Conservation (phyloP, 257 asterid species). For the Fraxinus anomala region DNA sequence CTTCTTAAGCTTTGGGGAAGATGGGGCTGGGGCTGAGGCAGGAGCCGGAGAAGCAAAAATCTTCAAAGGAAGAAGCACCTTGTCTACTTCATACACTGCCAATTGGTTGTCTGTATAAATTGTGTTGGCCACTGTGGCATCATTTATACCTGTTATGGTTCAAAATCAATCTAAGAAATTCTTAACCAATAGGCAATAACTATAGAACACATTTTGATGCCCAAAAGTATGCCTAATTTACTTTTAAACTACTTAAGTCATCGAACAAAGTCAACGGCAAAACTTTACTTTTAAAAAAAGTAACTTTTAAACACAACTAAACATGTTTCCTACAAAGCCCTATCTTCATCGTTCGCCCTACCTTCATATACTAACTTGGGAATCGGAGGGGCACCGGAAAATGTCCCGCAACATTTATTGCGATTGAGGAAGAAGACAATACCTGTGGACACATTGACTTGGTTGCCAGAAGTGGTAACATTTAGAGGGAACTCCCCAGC, state of each 20-base stretch:
- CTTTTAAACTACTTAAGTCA: not conserved
- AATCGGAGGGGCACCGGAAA: not conserved
- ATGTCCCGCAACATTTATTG: no score
- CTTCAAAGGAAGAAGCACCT: conserved; percentile 75
- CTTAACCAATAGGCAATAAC: not conserved
- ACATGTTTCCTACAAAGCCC: not conserved
- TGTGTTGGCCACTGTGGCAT: conserved; percentile 64
- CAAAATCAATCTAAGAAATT: not conserved
- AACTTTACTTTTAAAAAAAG: not conserved
- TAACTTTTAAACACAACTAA: not conserved
- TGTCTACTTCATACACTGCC: conserved; percentile 78
- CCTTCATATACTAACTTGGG: no score
- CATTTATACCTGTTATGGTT: conserved; percentile 47
- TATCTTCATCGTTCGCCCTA: no score
- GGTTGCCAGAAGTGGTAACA: conserved; percentile 73
- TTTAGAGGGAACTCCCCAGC: conserved; percentile 62
- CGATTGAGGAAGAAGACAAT: not conserved
- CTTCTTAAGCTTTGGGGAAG: conserved; percentile 35
- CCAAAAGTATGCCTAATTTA: not conserved
- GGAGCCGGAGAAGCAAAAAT: conserved; percentile 70
- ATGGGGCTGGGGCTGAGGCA: conserved; percentile 56
- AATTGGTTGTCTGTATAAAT: conserved; percentile 67
- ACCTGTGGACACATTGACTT: conserved; percentile 69
- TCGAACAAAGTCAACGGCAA: not conserved
- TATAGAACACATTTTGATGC: not conserved